Base-by-base conservation (phyloP, 1,139 yeast genomes). In the Insectozyma bohioensis region DNA sequence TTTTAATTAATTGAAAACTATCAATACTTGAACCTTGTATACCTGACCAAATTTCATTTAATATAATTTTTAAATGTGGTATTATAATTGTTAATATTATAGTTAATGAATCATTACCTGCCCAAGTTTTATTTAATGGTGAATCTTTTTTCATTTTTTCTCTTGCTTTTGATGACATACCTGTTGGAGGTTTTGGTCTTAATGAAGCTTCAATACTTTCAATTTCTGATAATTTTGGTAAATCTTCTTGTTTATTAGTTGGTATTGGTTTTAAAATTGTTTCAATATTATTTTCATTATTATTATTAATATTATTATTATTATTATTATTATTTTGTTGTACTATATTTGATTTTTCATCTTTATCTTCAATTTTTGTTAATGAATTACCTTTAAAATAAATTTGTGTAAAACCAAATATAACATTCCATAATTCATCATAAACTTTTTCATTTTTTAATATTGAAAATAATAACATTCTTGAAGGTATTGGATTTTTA, bases 121-220 rank as follows among this genome's bases (percentile, higher is more conserved):
- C 71, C 88, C 90, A 82, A 0, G 76, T 63, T 23, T 67, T 53
- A 16, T 62, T 58, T 18, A 81, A 52, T 1, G 80, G 69, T 2
- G 72, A 64, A 34, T 71, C 73, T 29, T 62, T 61, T 0, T 79
- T 77, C 16, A 66, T 54, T 47, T 85, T 85, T n/a, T 78, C 77
- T 34, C 72, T 73, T 1, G 80, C 77, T 38, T 63, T 73, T 12
- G 56, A 54, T 0, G 86, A 75, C 80, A 83, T 74, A 3, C 90
- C 90, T 2, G 70, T 55, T 1, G 86, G 88, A 24, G 58, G 67
- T 14, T 49, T 58, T 12, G 75, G 73, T 34, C 68, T 49, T 22
- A 69, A 47, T 0, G 70, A 55, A 9, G 50, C 51, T 17, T 56
- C 60, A 9, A 63, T 49, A 10, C 30, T 37, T 19, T 51, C 59